Evolutionary conservation across 2,329 filamentous ascomycete genomes (phyloP).

Genomic region (Fusarium chuoi): DNA sequence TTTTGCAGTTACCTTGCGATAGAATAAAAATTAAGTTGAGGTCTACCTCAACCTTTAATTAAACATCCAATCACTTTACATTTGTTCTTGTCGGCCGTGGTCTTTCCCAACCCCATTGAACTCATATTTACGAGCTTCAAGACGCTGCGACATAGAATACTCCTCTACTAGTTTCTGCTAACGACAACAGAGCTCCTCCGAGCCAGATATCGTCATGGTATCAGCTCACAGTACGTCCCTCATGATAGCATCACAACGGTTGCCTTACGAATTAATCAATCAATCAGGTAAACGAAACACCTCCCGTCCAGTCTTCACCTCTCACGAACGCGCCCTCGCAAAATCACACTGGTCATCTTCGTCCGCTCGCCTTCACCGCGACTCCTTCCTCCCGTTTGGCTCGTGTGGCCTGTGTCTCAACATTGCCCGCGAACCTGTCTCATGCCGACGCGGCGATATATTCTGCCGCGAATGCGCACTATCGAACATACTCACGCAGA

Average conservation of each 20-base stretch:
- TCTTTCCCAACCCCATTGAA: not conserved
- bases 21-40: not conserved
- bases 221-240: constrained; percentile 56
- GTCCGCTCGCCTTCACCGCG: constrained; percentile 84
- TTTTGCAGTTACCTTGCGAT: no score
- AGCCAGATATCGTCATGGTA: constrained; percentile 44
- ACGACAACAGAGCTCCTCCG: constrained; percentile 10
- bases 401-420: constrained; percentile 90
- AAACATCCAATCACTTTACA: not conserved
- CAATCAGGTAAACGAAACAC: constrained; percentile 83
- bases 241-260: not conserved
- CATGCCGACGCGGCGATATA: constrained; percentile 85
- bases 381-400: constrained; percentile 92
- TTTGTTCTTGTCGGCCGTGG: not conserved
- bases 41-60: not conserved
- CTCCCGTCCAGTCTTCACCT: constrained; percentile 91
- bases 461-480: constrained; percentile 97
- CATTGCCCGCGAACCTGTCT: constrained; percentile 82
- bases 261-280: not conserved
- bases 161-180: not conserved
- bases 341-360: constrained; percentile 84
- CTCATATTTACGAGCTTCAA: not conserved
- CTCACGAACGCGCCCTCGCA: constrained; percentile 86
- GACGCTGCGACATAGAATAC: not conserved
- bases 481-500: constrained; percentile 88